These are phyloP conservation scores for Avicennia marina DNA, from an alignment of 257 asterid species.

Conservation along the genomic window DNA sequence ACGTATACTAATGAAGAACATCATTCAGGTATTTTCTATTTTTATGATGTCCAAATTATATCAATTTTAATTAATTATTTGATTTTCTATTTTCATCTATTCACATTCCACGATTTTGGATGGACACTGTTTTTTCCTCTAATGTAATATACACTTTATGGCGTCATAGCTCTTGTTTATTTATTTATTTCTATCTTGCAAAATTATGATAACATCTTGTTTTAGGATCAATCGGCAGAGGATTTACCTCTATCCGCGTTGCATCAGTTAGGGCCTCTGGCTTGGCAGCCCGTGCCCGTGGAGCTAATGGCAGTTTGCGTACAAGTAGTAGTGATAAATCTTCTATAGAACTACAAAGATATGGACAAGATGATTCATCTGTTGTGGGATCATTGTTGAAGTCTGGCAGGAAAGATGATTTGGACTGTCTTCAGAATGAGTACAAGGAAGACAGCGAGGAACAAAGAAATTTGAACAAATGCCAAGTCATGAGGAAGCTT, in stretches of 20 bases:
- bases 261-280: conserved; percentile 82
- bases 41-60: background rate
- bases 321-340: conserved; percentile 28
- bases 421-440: conserved; percentile 23
- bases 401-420: conserved; percentile 24
- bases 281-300: conserved; percentile 53
- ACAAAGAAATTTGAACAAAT: conserved; percentile 21
- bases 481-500: conserved; percentile 61
- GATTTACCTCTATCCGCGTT: conserved; percentile 63
- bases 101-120: background rate
- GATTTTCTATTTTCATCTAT: background rate
- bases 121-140: background rate
- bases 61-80: background rate
- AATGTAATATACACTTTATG: background rate
- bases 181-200: background rate
- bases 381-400: conserved; percentile 20
- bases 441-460: conserved; percentile 27
- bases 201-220: conserved; percentile 15
- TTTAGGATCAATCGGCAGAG: conserved; percentile 48
- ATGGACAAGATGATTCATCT: conserved; percentile 25
- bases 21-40: conserved; percentile 31
- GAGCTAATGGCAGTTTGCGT: conserved; percentile 22
- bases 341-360: conserved; percentile 29
- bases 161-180: background rate
- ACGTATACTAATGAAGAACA: conserved; percentile 16